Base-by-base conservation (phyloP, 768 basidiomycete genomes). In the Russula virescens region DNA sequence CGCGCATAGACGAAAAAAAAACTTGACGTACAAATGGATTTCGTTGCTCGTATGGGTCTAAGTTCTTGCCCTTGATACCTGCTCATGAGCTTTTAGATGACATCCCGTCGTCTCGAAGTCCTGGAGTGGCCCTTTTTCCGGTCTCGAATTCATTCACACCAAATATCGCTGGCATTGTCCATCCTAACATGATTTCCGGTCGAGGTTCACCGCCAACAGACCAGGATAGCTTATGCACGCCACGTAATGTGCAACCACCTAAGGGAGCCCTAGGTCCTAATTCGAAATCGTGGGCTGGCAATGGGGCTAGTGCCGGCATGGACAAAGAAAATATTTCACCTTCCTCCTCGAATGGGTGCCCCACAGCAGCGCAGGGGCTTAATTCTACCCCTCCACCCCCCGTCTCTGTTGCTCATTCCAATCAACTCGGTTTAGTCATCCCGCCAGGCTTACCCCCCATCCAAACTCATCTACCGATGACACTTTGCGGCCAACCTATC, bases 381-480 rank as follows among this genome's bases (percentile, higher is more conserved):
- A 16, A 9, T 34, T 31, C 35, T 40, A 50, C 48, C 28, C 19
- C 26, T 2, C 21, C 38, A 13, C 35, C 23, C 19, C 58, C 52
- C 13, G 47, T 16, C 50, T 31, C 62, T 38, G 0, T 19, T 28
- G 21, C 38, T 34, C 40, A 5, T 7, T 19, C 42, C 0, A n/a
- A 34, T 47, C 49, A 40, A 42, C 10, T 40, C 38, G n/a, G 23
- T 23, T 35, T 42, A 9, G 45, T 28, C 50, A 64, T 62, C 18
- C 48, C 26, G 26, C 14, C 34, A 10, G 64, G 66, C 13, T n/a
- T 65, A 38, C 64, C 63, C 8, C 47, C 56, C 1, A 31, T 67
- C 38, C 63, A 58, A 34, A 62, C 43, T 9, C 21, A 56, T 25
- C 56, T 71, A 23, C 26, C 25, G n/a, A 45, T 73, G 28, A 53